Evolutionary conservation across 192 early-diverging fungal species (phyloP).

Genomic region (Backusella tarrabulga): DNA sequence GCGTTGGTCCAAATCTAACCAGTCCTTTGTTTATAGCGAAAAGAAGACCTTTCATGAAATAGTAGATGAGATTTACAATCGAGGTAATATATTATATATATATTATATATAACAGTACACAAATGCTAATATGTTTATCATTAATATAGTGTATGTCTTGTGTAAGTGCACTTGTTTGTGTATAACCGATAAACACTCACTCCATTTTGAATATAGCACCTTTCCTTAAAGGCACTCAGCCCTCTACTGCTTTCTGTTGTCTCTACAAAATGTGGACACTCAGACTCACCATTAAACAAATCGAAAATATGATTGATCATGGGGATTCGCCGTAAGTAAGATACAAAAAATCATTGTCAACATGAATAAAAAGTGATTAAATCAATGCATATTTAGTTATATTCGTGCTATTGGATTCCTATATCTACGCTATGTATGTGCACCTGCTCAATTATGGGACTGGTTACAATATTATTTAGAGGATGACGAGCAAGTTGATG

Average conservation of each 20-base stretch:
- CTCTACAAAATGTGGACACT: slow-evolving; percentile 86
- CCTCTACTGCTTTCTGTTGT: slow-evolving; percentile 80
- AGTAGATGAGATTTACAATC: slow-evolving; percentile 68
- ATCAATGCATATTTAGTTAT: slow-evolving; percentile 41
- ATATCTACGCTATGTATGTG: slow-evolving; percentile 81
- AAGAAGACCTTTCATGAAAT: slow-evolving; percentile 78
- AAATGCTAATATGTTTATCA: neutral
- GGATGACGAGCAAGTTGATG: slow-evolving; percentile 71
- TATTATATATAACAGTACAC: neutral
- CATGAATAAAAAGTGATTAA: neutral
- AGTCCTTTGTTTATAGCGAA: slow-evolving; percentile 38
- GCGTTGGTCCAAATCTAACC: neutral
- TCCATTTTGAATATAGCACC: slow-evolving; percentile 53
- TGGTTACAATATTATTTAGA: slow-evolving; percentile 79
- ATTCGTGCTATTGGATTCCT: slow-evolving; percentile 78
- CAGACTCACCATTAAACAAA: slow-evolving; percentile 69
- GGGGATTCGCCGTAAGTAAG: slow-evolving; percentile 69
- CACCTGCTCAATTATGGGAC: slow-evolving; percentile 72
- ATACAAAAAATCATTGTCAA: neutral
- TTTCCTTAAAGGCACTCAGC: slow-evolving; percentile 74
- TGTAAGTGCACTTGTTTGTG: slow-evolving; percentile 7
- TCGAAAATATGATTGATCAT: slow-evolving; percentile 75
- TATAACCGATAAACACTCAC: too few species aligned
- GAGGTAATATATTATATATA: slow-evolving; percentile 44
- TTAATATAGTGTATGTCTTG: slow-evolving; percentile 18